A percentile compares a stretch with the other conserved stretches of the same genome.
Conservation (phyloP, 179 eudicot genomes). For the Beta lomatogona region DNA sequence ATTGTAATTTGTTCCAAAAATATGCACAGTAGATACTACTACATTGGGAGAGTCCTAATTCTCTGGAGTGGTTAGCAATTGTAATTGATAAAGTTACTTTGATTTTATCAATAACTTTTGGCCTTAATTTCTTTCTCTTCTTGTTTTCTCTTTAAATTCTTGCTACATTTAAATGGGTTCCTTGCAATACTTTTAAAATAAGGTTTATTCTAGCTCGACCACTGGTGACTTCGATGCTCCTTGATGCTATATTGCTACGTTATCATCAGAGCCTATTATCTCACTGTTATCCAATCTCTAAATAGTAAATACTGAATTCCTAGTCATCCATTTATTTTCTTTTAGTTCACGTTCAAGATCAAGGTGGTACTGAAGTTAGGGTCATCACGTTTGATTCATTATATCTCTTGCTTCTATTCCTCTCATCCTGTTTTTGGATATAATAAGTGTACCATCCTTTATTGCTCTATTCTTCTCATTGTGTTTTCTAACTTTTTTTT, state of each 20-base stretch:
- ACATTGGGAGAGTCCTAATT: no score
- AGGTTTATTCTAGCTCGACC: background rate
- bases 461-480: background rate
- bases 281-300: background rate
- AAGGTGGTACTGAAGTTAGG: background rate
- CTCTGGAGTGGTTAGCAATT: no score
- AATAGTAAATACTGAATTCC: background rate
- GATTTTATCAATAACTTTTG: no score
- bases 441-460: background rate
- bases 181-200: background rate
- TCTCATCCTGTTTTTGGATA: background rate
- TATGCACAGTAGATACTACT: no score
- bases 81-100: no score
- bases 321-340: background rate
- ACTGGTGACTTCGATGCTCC: background rate
- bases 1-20: no score
- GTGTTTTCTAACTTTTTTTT: background rate
- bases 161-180: no score
- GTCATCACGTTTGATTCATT: background rate
- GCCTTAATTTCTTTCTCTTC: no score
- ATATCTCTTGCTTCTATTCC: background rate
- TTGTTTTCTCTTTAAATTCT: no score
- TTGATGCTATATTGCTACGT: background rate
- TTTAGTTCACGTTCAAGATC: background rate
- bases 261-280: background rate